These are phyloP conservation scores for Hypoxylon lienhwacheense DNA, from an alignment of 495 filamentous ascomycete genomes.

Conservation along the genomic window DNA sequence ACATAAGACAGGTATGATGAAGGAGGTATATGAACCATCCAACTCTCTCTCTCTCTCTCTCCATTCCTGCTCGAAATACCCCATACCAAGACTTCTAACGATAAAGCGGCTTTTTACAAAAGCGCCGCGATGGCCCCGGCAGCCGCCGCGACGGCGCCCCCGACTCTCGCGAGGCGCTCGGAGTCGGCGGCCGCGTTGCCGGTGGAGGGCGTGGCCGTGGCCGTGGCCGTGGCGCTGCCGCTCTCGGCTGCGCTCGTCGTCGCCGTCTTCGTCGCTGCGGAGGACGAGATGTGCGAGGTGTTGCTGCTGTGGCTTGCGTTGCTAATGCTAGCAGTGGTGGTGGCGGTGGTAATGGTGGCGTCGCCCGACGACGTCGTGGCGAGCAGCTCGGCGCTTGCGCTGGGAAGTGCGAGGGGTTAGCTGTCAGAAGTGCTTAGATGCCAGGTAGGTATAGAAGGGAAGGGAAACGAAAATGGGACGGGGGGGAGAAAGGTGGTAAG, in stretches of 20 bases:
- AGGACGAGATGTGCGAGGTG: slow-evolving; percentile 4
- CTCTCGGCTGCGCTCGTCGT: slow-evolving; percentile 4
- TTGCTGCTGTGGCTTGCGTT: slow-evolving; percentile 17
- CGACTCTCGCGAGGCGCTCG: slow-evolving; percentile 1
- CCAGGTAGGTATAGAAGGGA: no score
- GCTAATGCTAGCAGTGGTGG: no score
- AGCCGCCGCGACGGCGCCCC: slow-evolving; percentile 10
- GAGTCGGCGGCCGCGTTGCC: slow-evolving; percentile 8
- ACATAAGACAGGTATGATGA: no score
- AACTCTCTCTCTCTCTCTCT: no score
- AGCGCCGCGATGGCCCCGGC: slow-evolving; percentile 9
- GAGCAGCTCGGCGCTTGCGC: slow-evolving; percentile 26
- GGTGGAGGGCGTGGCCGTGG: neutral
- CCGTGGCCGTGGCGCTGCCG: slow-evolving; percentile 2
- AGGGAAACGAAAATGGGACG: neutral
- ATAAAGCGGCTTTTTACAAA: no score
- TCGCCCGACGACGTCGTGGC: slow-evolving; percentile 20
- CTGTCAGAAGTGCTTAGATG: no score
- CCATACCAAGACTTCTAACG: no score
- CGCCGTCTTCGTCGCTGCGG: slow-evolving; percentile 4
- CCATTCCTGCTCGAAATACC: neutral
- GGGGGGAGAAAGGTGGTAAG: neutral
- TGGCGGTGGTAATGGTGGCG: no score
- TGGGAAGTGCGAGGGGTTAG: neutral
- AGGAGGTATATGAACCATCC: no score